Percentiles rank a stretch among this genome's conserved stretches.
phyloP scores from a whole-genome alignment of 2,329 filamentous ascomycete genomes.

The Alternaria sp. region DNA sequence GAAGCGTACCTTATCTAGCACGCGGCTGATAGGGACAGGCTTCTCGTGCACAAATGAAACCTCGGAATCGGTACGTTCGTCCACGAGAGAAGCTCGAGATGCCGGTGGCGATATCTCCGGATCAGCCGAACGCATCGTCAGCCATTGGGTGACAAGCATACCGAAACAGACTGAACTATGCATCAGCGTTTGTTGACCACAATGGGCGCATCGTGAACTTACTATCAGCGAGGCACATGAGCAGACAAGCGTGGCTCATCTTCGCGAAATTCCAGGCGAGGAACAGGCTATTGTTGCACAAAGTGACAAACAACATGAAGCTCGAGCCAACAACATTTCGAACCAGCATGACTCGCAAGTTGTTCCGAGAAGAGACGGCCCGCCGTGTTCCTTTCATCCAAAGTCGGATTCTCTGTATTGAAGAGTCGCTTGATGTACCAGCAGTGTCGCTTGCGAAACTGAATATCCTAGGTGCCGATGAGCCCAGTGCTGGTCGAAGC shows the following conservation, averaged over 20 bases:
- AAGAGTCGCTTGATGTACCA: background rate
- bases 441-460: background rate
- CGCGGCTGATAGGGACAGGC: background rate
- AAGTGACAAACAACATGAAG: conserved; percentile 41
- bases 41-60: background rate
- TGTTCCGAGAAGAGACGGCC: conserved; percentile 1
- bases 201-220: conserved; percentile 11
- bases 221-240: conserved; percentile 49
- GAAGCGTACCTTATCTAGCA: background rate
- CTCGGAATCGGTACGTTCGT: background rate
- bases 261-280: conserved; percentile 33
- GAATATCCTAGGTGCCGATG: background rate
- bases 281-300: conserved; percentile 44
- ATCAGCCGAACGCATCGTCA: conserved; percentile 20
- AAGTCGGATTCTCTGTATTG: background rate
- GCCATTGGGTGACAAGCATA: conserved; percentile 28
- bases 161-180: conserved; percentile 16
- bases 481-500: conserved; percentile 32
- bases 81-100: background rate
- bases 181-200: background rate
- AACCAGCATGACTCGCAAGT: conserved; percentile 28
- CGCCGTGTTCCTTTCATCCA: background rate
- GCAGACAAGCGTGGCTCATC: conserved; percentile 45
- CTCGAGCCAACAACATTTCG: conserved; percentile 36
- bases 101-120: background rate